These are phyloP conservation scores for Cochlearia excelsa DNA, from an alignment of 345 rosid genomes.

Conservation along the genomic window DNA sequence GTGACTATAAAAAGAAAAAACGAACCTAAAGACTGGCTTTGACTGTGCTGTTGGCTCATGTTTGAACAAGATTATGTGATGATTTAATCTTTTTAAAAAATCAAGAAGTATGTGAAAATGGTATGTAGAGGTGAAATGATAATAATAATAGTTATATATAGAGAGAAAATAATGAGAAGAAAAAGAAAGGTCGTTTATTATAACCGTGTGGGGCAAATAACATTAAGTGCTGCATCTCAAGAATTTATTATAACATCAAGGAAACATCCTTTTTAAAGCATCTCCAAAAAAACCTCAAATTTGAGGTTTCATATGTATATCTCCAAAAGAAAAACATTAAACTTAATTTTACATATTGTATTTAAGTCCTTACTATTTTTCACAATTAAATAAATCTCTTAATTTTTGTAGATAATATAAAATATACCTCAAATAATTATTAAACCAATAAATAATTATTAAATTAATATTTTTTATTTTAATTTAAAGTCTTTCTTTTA, in stretches of 20 bases:
- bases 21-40: constrained; percentile 29
- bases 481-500: too few species aligned
- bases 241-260: neutral
- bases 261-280: constrained; percentile 11
- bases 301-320: too few species aligned
- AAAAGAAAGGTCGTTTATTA: constrained; percentile 24
- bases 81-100: too few species aligned
- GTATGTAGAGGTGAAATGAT: constrained; percentile 9
- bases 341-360: too few species aligned
- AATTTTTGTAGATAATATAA: too few species aligned
- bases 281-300: too few species aligned
- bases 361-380: too few species aligned
- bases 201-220: constrained; percentile 24
- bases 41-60: constrained; percentile 29
- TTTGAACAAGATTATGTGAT: neutral
- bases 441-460: too few species aligned
- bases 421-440: too few species aligned
- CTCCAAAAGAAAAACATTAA: too few species aligned
- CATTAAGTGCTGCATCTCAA: constrained; percentile 7
- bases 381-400: too few species aligned
- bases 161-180: neutral
- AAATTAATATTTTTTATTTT: too few species aligned
- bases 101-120: neutral
- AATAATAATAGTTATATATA: neutral
- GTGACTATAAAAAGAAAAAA: neutral